Evolutionary conservation across 2,329 filamentous ascomycete genomes (phyloP).

Genomic region (Claviceps purpurea): DNA sequence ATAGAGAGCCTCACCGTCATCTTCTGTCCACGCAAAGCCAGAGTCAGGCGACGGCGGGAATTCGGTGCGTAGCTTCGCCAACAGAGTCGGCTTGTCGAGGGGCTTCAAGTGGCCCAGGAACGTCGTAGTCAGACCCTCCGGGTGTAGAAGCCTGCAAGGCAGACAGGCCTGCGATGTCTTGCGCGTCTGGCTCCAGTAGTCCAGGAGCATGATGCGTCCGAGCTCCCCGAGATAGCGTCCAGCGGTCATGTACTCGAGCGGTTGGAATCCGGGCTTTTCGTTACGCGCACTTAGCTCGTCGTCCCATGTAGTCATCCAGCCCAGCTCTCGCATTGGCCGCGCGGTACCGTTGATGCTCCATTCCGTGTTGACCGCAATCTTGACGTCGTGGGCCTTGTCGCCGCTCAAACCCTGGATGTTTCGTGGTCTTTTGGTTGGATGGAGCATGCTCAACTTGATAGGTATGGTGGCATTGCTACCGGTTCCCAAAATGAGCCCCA

Average conservation of each 20-base stretch:
- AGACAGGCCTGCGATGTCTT: constrained; percentile 29
- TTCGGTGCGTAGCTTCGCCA: constrained; percentile 33
- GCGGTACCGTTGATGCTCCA: constrained; percentile 70
- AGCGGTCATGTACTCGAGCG: constrained; percentile 74
- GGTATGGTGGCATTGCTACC: constrained; percentile 72
- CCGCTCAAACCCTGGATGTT: constrained; percentile 35
- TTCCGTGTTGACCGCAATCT: constrained; percentile 69
- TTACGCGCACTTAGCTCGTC: constrained; percentile 49
- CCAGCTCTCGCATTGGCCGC: constrained; percentile 47
- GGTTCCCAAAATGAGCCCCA: constrained; percentile 72
- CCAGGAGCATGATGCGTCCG: constrained; percentile 54
- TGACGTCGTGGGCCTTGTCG: constrained; percentile 35
- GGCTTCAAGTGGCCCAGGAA: constrained; percentile 61
- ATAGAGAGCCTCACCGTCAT: constrained; percentile 45
- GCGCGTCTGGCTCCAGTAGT: constrained; percentile 41
- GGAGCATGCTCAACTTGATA: constrained; percentile 48
- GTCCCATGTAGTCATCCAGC: constrained; percentile 61
- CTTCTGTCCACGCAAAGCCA: constrained; percentile 48
- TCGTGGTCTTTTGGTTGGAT: constrained; percentile 45
- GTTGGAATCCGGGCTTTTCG: constrained; percentile 63
- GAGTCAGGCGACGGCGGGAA: constrained; percentile 36
- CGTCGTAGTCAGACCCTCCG: constrained; percentile 55
- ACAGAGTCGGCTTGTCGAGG: constrained; percentile 27
- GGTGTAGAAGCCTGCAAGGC: constrained; percentile 39
- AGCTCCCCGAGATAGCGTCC: constrained; percentile 68